These are phyloP conservation scores for Ophiocordyceps sinensis DNA, from an alignment of 2,329 filamentous ascomycete genomes.

Conservation along the genomic window DNA sequence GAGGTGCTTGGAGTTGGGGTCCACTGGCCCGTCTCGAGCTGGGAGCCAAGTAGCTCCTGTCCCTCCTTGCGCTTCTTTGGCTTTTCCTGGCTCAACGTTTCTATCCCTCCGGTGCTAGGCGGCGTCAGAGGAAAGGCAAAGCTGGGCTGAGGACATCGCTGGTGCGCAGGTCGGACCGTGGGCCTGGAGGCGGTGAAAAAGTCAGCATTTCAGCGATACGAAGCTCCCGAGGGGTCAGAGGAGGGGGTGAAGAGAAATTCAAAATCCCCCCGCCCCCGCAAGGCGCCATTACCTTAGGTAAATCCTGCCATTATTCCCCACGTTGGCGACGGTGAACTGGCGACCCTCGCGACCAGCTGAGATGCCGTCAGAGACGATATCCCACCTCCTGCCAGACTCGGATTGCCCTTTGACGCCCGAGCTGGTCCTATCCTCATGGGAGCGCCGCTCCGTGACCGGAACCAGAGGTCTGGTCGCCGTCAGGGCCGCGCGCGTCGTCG, in stretches of 20 bases:
- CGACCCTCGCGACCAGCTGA: conserved; percentile 50
- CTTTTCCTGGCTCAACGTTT: conserved; percentile 22
- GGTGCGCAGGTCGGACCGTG: conserved; percentile 44
- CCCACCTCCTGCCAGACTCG: conserved; percentile 40
- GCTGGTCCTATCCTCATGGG: conserved; percentile 23
- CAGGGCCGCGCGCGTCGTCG: conserved; percentile 6
- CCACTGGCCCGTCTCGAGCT: conserved; percentile 23
- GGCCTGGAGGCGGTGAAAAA: conserved; percentile 28
- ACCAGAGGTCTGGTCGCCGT: conserved; percentile 22
- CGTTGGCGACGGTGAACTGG: conserved; percentile 68
- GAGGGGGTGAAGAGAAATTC: background rate
- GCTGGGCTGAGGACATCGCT: conserved; percentile 45
- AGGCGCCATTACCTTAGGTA: conserved; percentile 53
- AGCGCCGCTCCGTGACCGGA: conserved; percentile 30
- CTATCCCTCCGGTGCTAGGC: conserved; percentile 42
- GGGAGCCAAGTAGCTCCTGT: conserved; percentile 1
- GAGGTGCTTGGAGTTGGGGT: conserved; percentile 25
- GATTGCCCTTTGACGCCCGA: conserved; percentile 32
- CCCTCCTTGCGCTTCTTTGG: conserved; percentile 7
- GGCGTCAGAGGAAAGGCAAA: conserved; percentile 48
- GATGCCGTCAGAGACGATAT: conserved; percentile 44
- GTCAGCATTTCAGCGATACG: conserved; percentile 5
- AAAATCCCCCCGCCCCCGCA: background rate
- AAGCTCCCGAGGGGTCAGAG: too few species aligned
- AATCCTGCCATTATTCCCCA: conserved; percentile 70